Base-by-base conservation (phyloP, 306 rosid species). In the Citrullus amarus region DNA sequence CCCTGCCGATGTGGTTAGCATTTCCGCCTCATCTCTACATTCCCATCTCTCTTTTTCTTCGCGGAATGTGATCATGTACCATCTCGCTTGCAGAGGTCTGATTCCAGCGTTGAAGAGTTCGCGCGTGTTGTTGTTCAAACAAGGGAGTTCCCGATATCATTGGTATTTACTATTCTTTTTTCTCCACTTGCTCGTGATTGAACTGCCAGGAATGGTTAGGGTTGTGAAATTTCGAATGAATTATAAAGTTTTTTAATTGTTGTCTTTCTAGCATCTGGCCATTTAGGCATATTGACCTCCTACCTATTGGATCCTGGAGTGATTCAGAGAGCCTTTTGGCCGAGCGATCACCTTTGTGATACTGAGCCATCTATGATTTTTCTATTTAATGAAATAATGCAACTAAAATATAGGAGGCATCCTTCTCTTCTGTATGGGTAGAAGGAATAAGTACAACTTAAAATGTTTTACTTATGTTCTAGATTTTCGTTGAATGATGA, bases 111-210 rank as follows among this genome's bases (percentile, higher is more conserved):
- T 16, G 80, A 87, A 73, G 89, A 89, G 50, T 68, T 92, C 82
- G 96, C 94, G 6, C 87, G 83, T 4, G 28, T 73, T 30, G 93
- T 93, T 20, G 43, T 80, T 84, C 94, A 87, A 67, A 82, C 79
- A 92, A 82, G 69, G 84, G 86, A 0, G 84, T 84, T 79, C 98
- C 98, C 1, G 97, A 93, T 77, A 87, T 93, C 48, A 80, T 93
- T 34, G 91, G 91, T 86, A 77, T 54, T 20, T 10, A 9, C 13
- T 39, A 41, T 9, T 60, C 25, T 20, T n/a, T 1, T 32, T 6
- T 1, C 44, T 28, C 18, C 9, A 8, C 20, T 22, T 11, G 5
- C 13, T 32, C 55, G 15, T 59, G 3, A 59, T 59, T 59, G 14
- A 15, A 14, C 30, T 17, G 15, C 43, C 2, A 1, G 28, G 25